phyloP scores from a whole-genome alignment of 371 early-diverging fungal genomes.

The Lichtheimia corymbifera region DNA sequence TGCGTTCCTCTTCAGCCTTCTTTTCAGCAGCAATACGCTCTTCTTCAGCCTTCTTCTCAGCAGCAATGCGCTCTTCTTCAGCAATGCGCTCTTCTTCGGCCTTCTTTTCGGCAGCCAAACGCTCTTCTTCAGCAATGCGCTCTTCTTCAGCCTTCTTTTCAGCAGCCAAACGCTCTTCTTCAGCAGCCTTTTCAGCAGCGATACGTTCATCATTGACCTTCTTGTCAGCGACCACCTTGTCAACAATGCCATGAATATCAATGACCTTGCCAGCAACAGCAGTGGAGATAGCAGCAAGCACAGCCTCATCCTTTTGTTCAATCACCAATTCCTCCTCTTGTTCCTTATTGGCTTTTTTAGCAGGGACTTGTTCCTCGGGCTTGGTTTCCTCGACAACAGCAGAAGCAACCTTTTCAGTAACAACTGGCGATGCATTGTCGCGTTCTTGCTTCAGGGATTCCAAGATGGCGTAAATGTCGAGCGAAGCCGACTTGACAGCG shows the following conservation, averaged over 20 bases:
- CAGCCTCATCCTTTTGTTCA: conserved; percentile 5
- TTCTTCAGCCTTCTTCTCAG: not conserved
- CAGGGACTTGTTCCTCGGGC: not conserved
- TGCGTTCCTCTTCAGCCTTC: no score
- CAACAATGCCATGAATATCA: conserved; percentile 18
- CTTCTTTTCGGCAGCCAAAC: not conserved
- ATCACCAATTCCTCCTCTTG: conserved; percentile 2
- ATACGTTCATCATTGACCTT: conserved; percentile 4
- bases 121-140: conserved; percentile 6
- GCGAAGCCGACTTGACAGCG: conserved; percentile 23
- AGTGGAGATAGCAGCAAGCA: conserved; percentile 12
- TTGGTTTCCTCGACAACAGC: conserved; percentile 5
- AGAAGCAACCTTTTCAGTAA: not conserved
- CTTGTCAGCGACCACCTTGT: conserved; percentile 12
- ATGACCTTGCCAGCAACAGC: conserved; percentile 10
- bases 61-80: not conserved
- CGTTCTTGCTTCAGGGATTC: conserved; percentile 10
- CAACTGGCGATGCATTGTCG: conserved; percentile 1
- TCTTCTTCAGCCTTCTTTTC: conserved; percentile 11
- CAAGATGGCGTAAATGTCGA: conserved; percentile 28
- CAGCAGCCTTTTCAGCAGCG: conserved; percentile 2
- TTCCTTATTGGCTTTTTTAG: not conserved
- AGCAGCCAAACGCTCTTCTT: conserved; percentile 10
- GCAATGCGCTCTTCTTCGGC: not conserved
- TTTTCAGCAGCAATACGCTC: no score